Conservation (phyloP, 1,139 yeast genomes). For the Wickerhamiella infanticola region DNA sequence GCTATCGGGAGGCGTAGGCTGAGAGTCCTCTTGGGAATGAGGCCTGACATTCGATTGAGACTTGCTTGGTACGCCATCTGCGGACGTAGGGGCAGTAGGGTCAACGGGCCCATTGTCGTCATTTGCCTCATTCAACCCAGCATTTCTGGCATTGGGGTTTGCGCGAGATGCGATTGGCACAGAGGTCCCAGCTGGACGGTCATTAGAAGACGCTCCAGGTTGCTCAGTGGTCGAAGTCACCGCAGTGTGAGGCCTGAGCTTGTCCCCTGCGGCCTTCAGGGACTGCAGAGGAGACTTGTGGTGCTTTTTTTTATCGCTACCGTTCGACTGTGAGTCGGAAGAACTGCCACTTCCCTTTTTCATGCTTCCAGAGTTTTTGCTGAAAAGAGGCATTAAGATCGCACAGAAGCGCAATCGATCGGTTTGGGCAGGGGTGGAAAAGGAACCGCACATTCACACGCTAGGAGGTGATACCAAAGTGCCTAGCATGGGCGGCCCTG, state of each 20-base stretch:
- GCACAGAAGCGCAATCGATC: too few species aligned
- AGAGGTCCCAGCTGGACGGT: slow-evolving; percentile 18
- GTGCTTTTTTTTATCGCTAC: neutral
- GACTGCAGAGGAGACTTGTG: slow-evolving; percentile 10
- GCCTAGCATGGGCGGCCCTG: too few species aligned
- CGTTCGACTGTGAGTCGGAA: neutral
- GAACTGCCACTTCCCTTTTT: too few species aligned
- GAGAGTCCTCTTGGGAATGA: neutral
- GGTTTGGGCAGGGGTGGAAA: too few species aligned
- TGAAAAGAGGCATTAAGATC: neutral
- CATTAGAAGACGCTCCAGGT: slow-evolving; percentile 16
- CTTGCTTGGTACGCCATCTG: neutral
- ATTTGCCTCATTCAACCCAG: slow-evolving; percentile 10
- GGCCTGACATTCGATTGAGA: neutral
- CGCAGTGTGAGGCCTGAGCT: slow-evolving; percentile 16
- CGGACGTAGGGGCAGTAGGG: neutral
- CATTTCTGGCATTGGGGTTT: slow-evolving; percentile 15
- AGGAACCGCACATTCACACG: too few species aligned
- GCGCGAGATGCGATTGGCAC: slow-evolving; percentile 20
- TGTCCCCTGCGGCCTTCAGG: slow-evolving; percentile 12
- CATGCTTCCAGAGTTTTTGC: neutral
- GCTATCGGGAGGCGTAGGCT: neutral
- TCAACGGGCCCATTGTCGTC: neutral
- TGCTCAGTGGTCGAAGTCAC: slow-evolving; percentile 16
- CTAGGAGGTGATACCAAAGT: too few species aligned